phyloP scores from a whole-genome alignment of 1,284 basidiomycete genomes.

The Sphagnurus paluster region DNA sequence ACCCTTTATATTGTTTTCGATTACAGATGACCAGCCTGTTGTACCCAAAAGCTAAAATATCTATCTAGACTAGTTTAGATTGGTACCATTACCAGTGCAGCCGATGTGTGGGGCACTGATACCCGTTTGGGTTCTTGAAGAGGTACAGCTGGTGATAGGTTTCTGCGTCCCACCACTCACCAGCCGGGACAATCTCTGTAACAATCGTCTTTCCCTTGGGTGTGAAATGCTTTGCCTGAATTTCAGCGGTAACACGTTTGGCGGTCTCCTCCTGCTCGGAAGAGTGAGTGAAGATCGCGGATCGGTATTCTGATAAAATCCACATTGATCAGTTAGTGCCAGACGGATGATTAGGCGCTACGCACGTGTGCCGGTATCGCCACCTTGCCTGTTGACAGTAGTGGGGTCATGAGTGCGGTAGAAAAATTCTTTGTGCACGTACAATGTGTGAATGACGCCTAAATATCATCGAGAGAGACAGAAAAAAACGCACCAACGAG shows the following conservation, averaged over 20 bases:
- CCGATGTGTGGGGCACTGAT: conserved; percentile 50
- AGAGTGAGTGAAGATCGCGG: conserved; percentile 85
- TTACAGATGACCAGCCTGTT: too few species aligned
- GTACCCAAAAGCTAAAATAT: too few species aligned
- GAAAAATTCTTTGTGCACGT: conserved; percentile 71
- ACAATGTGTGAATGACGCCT: too few species aligned
- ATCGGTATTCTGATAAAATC: conserved; percentile 86
- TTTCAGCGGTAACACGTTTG: conserved; percentile 78
- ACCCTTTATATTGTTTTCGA: too few species aligned
- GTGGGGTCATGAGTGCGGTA: conserved; percentile 96
- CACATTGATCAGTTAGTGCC: neutral
- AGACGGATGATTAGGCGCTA: conserved; percentile 17
- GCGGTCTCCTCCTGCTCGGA: conserved; percentile 79
- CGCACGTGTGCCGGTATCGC: conserved; percentile 77
- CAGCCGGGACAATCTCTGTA: conserved; percentile 68
- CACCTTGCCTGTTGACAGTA: conserved; percentile 77
- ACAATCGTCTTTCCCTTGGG: conserved; percentile 76
- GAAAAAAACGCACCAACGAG: conserved; percentile 65
- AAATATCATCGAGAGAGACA: too few species aligned
- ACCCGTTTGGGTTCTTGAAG: conserved; percentile 56
- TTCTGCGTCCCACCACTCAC: conserved; percentile 83
- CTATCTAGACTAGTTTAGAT: too few species aligned
- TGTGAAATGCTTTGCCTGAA: conserved; percentile 84
- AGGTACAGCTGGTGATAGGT: conserved; percentile 87
- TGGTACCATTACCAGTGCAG: conserved; percentile 53